A percentile compares a stretch with the other conserved stretches of the same genome.
These are phyloP conservation scores for Picochlorum sp. DNA, from an alignment of 139 green algal species.

Conservation along the genomic window DNA sequence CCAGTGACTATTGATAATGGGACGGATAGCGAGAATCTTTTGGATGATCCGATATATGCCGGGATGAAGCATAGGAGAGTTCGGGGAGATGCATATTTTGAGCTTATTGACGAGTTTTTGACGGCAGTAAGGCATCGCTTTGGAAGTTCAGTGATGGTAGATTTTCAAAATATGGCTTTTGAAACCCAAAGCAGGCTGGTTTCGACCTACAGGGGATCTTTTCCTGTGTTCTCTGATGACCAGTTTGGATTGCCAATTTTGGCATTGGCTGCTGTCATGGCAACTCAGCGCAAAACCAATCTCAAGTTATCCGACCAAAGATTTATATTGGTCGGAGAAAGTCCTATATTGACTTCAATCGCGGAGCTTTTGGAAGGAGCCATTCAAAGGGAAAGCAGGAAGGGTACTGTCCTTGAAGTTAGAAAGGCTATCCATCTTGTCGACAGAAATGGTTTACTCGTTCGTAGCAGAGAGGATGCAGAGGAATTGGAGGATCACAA, in stretches of 20 bases:
- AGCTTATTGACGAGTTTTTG: slow-evolving; percentile 77
- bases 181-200: slow-evolving; percentile 58
- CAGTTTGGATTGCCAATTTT: slow-evolving; percentile 48
- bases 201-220: slow-evolving; percentile 51
- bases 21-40: slow-evolving; percentile 57
- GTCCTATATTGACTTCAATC: slow-evolving; percentile 38
- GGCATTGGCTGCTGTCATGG: slow-evolving; percentile 63
- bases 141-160: slow-evolving; percentile 68
- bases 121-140: slow-evolving; percentile 52
- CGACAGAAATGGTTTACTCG: slow-evolving; percentile 60
- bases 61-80: slow-evolving; percentile 41
- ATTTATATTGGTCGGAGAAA: slow-evolving; percentile 57
- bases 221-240: slow-evolving; percentile 68
- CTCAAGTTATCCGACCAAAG: slow-evolving; percentile 48
- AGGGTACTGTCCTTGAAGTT: slow-evolving; percentile 51
- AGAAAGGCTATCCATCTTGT: slow-evolving; percentile 64
- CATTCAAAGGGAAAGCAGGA: slow-evolving; percentile 25
- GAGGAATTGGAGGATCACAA: slow-evolving; percentile 61
- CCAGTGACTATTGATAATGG: slow-evolving; percentile 62
- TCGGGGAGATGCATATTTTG: slow-evolving; percentile 59
- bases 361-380: slow-evolving; percentile 69
- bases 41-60: slow-evolving; percentile 47
- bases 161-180: slow-evolving; percentile 69
- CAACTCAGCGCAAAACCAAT: slow-evolving; percentile 45
- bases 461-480: slow-evolving; percentile 47